Percentiles rank a stretch among this genome's conserved stretches.
Conservation (phyloP, 768 basidiomycete species). For the Tricholomella constricta region DNA sequence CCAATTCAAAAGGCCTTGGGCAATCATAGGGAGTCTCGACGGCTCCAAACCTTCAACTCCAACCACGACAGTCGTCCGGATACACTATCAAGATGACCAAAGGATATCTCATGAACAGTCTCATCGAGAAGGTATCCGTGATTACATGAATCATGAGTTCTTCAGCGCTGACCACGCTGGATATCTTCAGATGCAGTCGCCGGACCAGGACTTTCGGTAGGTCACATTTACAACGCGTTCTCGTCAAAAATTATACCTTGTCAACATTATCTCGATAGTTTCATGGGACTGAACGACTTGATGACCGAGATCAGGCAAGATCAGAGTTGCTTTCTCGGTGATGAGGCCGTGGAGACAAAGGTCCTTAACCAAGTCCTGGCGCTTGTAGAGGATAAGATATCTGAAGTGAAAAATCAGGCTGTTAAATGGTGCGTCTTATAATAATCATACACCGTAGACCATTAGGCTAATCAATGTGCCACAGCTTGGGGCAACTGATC, state of each 20-base stretch:
- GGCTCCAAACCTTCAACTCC: not conserved
- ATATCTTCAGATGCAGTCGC: constrained; percentile 74
- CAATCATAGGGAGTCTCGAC: too few relatives aligned
- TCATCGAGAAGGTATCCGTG: constrained; percentile 71
- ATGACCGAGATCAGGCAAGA: constrained; percentile 86
- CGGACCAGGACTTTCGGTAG: constrained; percentile 89
- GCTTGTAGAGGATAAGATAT: constrained; percentile 92
- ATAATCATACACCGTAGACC: not conserved
- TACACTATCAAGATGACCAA: constrained; percentile 66
- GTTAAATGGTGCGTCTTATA: constrained; percentile 79
- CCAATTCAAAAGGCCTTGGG: not conserved
- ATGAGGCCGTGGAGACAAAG: constrained; percentile 84
- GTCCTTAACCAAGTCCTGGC: constrained; percentile 82
- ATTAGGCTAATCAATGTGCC: constrained; percentile 12
- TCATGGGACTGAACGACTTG: constrained; percentile 96
- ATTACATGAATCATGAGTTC: not conserved
- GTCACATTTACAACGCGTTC: constrained; percentile 25
- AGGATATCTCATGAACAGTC: constrained; percentile 80
- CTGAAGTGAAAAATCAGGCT: constrained; percentile 97
- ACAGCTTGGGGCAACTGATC: constrained; percentile 86
- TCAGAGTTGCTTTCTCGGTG: constrained; percentile 73
- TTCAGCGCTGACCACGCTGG: constrained; percentile 5
- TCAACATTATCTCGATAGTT: constrained; percentile 48
- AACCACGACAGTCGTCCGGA: not conserved
- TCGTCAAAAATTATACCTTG: constrained; percentile 16